A percentile compares a stretch with the other conserved stretches of the same genome.
Conservation (phyloP, 768 basidiomycete species). For the Rhodotorula taiwanensis region DNA sequence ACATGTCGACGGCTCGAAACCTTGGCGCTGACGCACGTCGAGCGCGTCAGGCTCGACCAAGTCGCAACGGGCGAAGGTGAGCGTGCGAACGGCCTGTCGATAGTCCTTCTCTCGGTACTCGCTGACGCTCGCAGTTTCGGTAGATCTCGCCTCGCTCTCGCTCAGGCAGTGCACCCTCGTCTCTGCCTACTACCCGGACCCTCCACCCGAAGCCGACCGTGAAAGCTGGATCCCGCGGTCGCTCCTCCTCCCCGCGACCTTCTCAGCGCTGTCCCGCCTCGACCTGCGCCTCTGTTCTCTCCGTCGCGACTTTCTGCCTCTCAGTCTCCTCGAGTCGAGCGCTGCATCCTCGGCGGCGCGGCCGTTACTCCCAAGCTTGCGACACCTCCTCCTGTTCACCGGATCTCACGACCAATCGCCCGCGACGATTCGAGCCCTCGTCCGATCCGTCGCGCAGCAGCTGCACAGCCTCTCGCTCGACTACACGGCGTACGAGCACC, state of each 20-base stretch:
- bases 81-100: not conserved
- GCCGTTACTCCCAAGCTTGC: too few species aligned
- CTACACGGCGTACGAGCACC: not conserved
- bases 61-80: not conserved
- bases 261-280: not conserved
- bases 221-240: not conserved
- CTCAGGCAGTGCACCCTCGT: conserved; percentile 19
- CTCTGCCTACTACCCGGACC: not conserved
- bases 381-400: conserved; percentile 13
- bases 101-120: too few species aligned
- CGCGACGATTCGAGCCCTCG: not conserved
- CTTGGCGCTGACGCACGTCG: not conserved
- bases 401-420: conserved; percentile 9
- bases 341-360: too few species aligned
- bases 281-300: conserved; percentile 16
- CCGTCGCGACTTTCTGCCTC: conserved; percentile 8
- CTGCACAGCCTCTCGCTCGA: conserved; percentile 12
- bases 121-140: too few species aligned
- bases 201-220: not conserved
- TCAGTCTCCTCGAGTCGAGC: not conserved
- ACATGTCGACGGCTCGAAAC: not conserved
- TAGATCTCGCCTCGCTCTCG: conserved; percentile 7
- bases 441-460: not conserved
- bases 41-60: not conserved
- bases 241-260: not conserved